phyloP scores from a whole-genome alignment of 2,329 filamentous ascomycete species.

The Rutstroemia sp. region DNA sequence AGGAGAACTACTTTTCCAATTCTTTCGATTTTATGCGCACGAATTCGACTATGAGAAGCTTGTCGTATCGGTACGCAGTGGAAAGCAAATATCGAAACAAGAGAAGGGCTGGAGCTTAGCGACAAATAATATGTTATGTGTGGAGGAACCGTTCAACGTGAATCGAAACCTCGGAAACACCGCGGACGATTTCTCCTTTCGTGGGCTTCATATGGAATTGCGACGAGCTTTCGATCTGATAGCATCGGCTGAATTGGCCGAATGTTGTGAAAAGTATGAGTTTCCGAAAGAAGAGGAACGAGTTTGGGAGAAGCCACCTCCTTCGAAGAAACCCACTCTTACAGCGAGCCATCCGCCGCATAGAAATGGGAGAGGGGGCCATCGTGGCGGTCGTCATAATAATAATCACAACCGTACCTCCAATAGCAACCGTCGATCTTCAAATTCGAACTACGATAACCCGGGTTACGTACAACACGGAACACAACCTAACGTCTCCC shows the following conservation, averaged over 20 bases:
- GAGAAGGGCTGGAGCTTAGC: conserved; percentile 84
- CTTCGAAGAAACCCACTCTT: conserved; percentile 43
- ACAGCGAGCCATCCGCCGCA: conserved; percentile 49
- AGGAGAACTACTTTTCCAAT: conserved; percentile 85
- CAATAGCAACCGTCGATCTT: conserved; percentile 27
- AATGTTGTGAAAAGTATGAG: conserved; percentile 81
- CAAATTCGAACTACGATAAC: conserved; percentile 27
- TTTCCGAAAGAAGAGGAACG: conserved; percentile 69
- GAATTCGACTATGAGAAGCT: conserved; percentile 84
- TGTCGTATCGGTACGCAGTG: conserved; percentile 78
- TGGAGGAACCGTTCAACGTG: conserved; percentile 94
- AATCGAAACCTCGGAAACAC: conserved; percentile 90
- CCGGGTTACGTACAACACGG: conserved; percentile 19
- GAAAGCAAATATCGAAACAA: conserved; percentile 68
- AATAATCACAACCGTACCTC: conserved; percentile 24
- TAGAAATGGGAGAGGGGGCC: conserved; percentile 23
- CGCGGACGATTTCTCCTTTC: conserved; percentile 89
- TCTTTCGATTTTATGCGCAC: conserved; percentile 91
- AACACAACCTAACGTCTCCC: conserved; percentile 19
- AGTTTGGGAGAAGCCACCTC: conserved; percentile 46
- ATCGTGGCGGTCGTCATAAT: conserved; percentile 22
- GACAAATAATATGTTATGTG: conserved; percentile 78
- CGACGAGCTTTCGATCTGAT: conserved; percentile 81
- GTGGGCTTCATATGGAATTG: conserved; percentile 83
- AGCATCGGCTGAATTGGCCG: conserved; percentile 67